These are phyloP conservation scores for Mycena venus DNA, from an alignment of 768 basidiomycete genomes.

Conservation along the genomic window DNA sequence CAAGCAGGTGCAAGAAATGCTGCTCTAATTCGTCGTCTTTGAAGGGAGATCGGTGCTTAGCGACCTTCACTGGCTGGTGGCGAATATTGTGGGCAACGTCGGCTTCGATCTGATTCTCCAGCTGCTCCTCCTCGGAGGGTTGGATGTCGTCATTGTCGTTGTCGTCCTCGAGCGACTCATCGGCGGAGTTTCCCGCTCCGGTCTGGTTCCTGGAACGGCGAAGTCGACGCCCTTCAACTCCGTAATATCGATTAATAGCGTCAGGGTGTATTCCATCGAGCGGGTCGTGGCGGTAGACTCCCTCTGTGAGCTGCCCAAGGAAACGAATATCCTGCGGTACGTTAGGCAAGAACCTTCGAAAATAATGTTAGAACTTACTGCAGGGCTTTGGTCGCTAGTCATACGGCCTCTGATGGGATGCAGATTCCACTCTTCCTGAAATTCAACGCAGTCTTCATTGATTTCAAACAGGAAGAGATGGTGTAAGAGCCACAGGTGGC, in stretches of 20 bases:
- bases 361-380: too few relatives aligned
- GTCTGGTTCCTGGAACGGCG: background rate
- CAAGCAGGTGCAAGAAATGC: background rate
- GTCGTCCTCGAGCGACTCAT: background rate
- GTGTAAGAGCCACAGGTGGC: background rate
- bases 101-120: conserved; percentile 3
- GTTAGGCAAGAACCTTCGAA: too few relatives aligned
- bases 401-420: conserved; percentile 41
- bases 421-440: conserved; percentile 47
- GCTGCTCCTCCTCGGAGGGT: background rate
- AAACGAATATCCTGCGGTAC: too few relatives aligned
- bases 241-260: background rate
- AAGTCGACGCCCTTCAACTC: background rate
- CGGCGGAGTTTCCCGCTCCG: background rate
- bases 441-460: conserved; percentile 42
- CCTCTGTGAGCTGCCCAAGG: background rate
- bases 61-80: conserved; percentile 7
- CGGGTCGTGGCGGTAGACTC: background rate
- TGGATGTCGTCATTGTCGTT: background rate
- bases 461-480: conserved; percentile 45
- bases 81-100: conserved; percentile 1
- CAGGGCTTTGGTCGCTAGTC: conserved; percentile 23
- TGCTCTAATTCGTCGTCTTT: background rate
- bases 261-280: background rate
- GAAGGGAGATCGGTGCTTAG: conserved; percentile 1